Conservation (phyloP, 176 grass and related monocot species). For the Carex cristatella region DNA sequence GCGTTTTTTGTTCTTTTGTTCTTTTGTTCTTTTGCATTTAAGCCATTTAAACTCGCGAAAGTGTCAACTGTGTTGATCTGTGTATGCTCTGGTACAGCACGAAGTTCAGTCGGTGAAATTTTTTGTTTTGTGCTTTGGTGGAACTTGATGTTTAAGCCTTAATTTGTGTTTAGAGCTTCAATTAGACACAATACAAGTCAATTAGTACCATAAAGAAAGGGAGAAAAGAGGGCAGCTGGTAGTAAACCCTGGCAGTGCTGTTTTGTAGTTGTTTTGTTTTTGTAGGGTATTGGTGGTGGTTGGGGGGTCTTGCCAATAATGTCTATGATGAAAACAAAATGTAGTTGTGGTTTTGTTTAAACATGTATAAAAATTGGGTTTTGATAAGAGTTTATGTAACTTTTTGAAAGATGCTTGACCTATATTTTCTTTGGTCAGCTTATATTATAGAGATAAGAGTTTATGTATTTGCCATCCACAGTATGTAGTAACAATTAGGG, state of each 20-base stretch:
- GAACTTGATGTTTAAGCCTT: not conserved
- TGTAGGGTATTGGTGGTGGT: no score
- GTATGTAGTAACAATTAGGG: not conserved
- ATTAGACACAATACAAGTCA: not conserved
- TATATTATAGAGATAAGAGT: not conserved
- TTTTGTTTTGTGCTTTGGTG: not conserved
- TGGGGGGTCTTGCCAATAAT: no score
- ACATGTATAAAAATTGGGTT: not conserved
- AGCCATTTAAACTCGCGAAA: not conserved
- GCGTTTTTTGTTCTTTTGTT: not conserved
- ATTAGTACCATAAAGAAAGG: not conserved
- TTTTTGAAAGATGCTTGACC: not conserved
- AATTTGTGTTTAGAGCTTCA: not conserved
- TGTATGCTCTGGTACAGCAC: not conserved
- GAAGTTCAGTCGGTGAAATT: not conserved
- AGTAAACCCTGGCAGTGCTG: not conserved
- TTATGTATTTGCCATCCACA: not conserved
- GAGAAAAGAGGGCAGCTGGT: not conserved
- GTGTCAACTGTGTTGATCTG: not conserved
- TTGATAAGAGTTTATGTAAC: not conserved
- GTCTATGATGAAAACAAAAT: no score
- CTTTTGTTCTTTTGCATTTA: not conserved
- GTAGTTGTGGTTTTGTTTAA: not conserved
- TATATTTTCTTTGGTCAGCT: not conserved
- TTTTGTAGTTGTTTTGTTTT: not conserved